A percentile compares a stretch with the other conserved stretches of the same genome.
These are phyloP conservation scores for Arxiozyma slooffiae DNA, from an alignment of 1,139 yeast species.

Conservation along the genomic window DNA sequence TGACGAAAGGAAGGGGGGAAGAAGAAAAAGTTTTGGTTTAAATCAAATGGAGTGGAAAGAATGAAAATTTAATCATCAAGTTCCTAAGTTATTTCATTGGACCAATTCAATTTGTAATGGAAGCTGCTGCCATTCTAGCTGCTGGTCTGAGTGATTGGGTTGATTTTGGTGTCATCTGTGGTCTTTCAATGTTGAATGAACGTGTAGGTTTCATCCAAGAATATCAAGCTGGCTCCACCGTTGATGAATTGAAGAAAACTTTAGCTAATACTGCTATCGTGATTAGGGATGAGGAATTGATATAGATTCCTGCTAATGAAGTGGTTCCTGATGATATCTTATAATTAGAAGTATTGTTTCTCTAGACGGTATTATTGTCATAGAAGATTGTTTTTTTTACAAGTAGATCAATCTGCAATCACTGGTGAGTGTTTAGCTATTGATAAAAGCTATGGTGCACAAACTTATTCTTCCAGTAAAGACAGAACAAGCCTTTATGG, in stretches of 20 bases:
- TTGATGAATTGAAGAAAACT: slow-evolving; percentile 84
- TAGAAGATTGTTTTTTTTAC: slow-evolving; percentile 80
- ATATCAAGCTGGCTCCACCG: slow-evolving; percentile 93
- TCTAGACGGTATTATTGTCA: slow-evolving; percentile 85
- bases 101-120: slow-evolving; percentile 98
- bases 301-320: slow-evolving; percentile 67
- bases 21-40: slow-evolving; percentile 86
- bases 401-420: slow-evolving; percentile 92
- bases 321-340: slow-evolving; percentile 87
- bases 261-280: slow-evolving; percentile 80
- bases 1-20: slow-evolving; percentile 69
- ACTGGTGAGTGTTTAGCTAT: slow-evolving; percentile 96
- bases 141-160: slow-evolving; percentile 98
- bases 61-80: slow-evolving; percentile 71
- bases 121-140: slow-evolving; percentile 92
- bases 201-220: slow-evolving; percentile 93
- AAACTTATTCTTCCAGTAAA: slow-evolving; percentile 87
- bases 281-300: slow-evolving; percentile 67
- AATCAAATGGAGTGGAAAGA: slow-evolving; percentile 92
- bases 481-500: slow-evolving; percentile 92
- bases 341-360: slow-evolving; percentile 89
- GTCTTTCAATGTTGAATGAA: slow-evolving; percentile 76
- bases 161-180: slow-evolving; percentile 94
- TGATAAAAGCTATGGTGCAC: slow-evolving; percentile 81
- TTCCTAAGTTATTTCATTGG: slow-evolving; percentile 88